Evolutionary conservation across 2,329 filamentous ascomycete species (phyloP).

Genomic region (Ambrosiella cleistominuta): DNA sequence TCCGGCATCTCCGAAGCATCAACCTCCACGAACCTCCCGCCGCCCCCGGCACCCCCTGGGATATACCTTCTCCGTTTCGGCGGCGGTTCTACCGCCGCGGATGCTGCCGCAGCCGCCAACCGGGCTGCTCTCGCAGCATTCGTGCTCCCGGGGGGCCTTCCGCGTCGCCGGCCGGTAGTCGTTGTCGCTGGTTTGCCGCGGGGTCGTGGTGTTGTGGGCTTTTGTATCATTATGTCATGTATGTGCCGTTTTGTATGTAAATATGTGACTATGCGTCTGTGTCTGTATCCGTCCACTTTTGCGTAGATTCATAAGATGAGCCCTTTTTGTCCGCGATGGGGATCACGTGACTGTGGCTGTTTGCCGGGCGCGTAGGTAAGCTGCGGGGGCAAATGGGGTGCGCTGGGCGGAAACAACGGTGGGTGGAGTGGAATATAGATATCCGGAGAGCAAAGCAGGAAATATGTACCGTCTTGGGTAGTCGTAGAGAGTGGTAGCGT

Average conservation of each 20-base stretch:
- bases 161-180: constrained; percentile 27
- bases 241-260: not conserved
- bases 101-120: constrained; percentile 18
- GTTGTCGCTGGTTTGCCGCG: constrained; percentile 23
- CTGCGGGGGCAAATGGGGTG: not conserved
- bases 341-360: not conserved
- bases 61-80: constrained; percentile 61
- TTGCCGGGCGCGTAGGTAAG: too few species aligned
- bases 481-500: too few species aligned
- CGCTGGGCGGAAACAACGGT: not conserved
- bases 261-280: not conserved
- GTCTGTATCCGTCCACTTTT: not conserved
- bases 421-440: not conserved
- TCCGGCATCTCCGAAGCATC: constrained; percentile 23
- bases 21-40: constrained; percentile 65
- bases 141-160: constrained; percentile 28
- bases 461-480: not conserved
- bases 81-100: constrained; percentile 38
- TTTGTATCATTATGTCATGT: constrained; percentile 9
- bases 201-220: constrained; percentile 16
- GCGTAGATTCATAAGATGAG: not conserved
- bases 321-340: not conserved
- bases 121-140: constrained; percentile 26
- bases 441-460: not conserved
- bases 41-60: constrained; percentile 71